These are phyloP conservation scores for Phytophthora tentaculata DNA, from an alignment of 352 stramenopile species.

Conservation along the genomic window DNA sequence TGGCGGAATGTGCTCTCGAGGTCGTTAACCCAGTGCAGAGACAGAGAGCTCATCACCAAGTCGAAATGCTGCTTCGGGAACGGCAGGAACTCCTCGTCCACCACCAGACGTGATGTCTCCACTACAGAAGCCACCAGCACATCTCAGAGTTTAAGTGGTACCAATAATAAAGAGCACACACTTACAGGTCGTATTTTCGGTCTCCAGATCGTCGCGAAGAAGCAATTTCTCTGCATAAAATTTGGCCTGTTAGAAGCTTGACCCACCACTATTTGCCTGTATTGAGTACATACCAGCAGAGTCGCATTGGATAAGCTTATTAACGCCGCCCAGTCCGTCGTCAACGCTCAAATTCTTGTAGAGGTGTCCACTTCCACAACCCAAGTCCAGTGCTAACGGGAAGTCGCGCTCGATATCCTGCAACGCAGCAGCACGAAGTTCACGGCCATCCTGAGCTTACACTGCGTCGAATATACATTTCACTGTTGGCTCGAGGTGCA, in stretches of 20 bases:
- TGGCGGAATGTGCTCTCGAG: constrained; percentile 86
- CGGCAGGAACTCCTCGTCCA: constrained; percentile 94
- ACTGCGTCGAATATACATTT: neutral
- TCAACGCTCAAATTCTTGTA: constrained; percentile 84
- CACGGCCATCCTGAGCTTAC: constrained; percentile 1
- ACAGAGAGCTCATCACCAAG: constrained; percentile 94
- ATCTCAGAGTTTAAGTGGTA: no score
- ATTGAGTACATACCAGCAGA: constrained; percentile 46
- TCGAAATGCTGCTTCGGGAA: constrained; percentile 97
- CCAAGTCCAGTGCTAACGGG: constrained; percentile 79
- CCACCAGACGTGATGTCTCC: constrained; percentile 73
- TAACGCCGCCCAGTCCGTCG: constrained; percentile 73
- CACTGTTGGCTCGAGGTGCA: constrained; percentile 17
- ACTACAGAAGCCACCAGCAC: constrained; percentile 42
- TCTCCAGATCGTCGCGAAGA: constrained; percentile 59
- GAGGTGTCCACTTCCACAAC: constrained; percentile 80
- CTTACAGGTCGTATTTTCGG: constrained; percentile 30
- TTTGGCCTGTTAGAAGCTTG: constrained; percentile 11
- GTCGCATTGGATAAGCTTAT: constrained; percentile 83
- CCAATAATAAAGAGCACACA: no score
- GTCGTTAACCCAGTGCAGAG: constrained; percentile 98
- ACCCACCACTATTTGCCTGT: neutral
- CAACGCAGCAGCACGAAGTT: neutral
- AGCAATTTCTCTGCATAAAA: constrained; percentile 65
- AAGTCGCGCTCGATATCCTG: constrained; percentile 88